phyloP scores from a whole-genome alignment of 164 flowering plant species.

The Hamamelis virginiana region DNA sequence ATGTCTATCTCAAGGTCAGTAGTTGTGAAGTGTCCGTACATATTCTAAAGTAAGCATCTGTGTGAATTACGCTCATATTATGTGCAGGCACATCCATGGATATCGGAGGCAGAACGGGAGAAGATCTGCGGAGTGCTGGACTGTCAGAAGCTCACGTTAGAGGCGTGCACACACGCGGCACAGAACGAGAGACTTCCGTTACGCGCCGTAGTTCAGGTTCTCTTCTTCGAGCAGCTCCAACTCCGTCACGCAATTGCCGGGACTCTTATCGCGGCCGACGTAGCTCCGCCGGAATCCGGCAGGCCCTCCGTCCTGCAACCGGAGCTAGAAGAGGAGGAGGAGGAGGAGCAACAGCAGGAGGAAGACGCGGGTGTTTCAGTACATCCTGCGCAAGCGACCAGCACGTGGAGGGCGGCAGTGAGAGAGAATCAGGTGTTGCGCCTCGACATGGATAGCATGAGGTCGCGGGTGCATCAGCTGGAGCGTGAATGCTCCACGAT shows the following conservation, averaged over 20 bases:
- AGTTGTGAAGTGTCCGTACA: too few relatives aligned
- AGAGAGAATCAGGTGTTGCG: slow-evolving; percentile 90
- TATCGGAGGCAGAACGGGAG: slow-evolving; percentile 79
- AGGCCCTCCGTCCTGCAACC: slow-evolving; percentile 19
- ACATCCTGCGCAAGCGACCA: neutral
- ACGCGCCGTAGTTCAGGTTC: slow-evolving; percentile 85
- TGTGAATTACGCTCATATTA: neutral
- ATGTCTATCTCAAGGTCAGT: slow-evolving; percentile 96
- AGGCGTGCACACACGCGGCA: slow-evolving; percentile 98
- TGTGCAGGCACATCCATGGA: slow-evolving; percentile 83
- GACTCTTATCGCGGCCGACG: slow-evolving; percentile 53
- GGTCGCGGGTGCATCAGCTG: slow-evolving; percentile 82
- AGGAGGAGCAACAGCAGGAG: slow-evolving; percentile 8
- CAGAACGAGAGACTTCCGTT: slow-evolving; percentile 95
- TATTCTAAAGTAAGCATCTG: neutral
- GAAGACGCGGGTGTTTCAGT: slow-evolving; percentile 8
- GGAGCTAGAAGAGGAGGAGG: slow-evolving; percentile 16
- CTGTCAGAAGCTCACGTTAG: slow-evolving; percentile 87
- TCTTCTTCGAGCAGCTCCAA: slow-evolving; percentile 95
- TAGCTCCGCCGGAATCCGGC: slow-evolving; percentile 28
- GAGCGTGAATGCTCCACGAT: slow-evolving; percentile 86
- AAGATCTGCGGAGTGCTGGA: slow-evolving; percentile 74
- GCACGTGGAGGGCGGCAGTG: slow-evolving; percentile 64
- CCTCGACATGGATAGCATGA: slow-evolving; percentile 92
- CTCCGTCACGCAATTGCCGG: slow-evolving; percentile 91